Base-by-base conservation (phyloP, 2,329 filamentous ascomycete genomes). In the Xylariaceae sp. region DNA sequence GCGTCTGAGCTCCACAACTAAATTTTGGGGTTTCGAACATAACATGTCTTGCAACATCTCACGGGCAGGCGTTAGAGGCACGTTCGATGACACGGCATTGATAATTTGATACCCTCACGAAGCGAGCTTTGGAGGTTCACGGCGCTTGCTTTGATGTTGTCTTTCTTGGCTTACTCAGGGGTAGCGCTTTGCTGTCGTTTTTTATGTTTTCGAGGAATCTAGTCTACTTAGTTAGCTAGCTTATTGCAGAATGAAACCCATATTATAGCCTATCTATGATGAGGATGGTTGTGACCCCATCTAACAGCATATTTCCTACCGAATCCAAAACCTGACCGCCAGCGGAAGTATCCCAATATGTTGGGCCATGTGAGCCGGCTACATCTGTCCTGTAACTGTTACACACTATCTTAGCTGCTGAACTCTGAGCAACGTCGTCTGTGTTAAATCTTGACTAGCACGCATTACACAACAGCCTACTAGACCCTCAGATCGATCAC, bases 61-160 rank as follows among this genome's bases (percentile, higher is more conserved):
- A 37, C 32, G 32, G 32, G 32, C 12, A 37, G 32, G n/a, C 19
- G 19, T 52, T 40, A 54, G 42, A 54, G 45, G 59, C 48, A 48
- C 57, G 45, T 41, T 23, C 50, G 53, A 52, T 48, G 19, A 49
- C 53, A 54, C 45, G 51, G 54, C 54, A 62, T 60, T 58, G 56
- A 54, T 43, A 54, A 61, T 63, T 64, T 57, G 57, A 67, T 67
- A 67, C 65, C 65, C 65, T 67, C 56, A 61, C 63, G 60, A 67
- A 65, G 60, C 61, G 56, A 57, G 64, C 61, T 65, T 65, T 65
- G 56, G 59, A 64, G 59, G 63, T 53, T 49, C 43, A 50, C 48
- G 50, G 56, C 61, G 48, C 53, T 44, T 54, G 54, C 44, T 50
- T 56, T 57, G 44, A 56, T 57, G 45, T 58, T 57, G 40, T 40